These are phyloP conservation scores for Salix arbutifolia DNA, from an alignment of 345 rosid genomes.

Conservation along the genomic window DNA sequence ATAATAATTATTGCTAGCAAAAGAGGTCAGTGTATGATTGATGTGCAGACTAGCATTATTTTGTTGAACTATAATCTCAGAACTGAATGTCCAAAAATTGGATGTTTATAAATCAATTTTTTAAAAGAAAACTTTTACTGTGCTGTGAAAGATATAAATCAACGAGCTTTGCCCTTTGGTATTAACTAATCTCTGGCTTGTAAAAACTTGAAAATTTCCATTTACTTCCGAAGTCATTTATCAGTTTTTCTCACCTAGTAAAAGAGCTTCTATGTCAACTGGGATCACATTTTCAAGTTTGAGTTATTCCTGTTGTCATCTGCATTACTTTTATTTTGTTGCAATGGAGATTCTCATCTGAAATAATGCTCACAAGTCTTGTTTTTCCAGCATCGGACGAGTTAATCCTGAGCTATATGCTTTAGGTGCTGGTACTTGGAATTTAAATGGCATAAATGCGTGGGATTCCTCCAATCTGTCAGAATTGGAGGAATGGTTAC, in stretches of 20 bases:
- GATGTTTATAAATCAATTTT: neutral
- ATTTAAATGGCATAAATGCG: constrained; percentile 26
- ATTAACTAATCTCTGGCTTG: neutral
- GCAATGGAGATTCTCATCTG: neutral
- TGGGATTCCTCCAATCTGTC: constrained; percentile 26
- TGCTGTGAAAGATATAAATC: too few species aligned
- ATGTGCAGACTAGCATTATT: neutral
- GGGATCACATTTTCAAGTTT: neutral
- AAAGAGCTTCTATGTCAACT: neutral
- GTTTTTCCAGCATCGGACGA: constrained; percentile 65
- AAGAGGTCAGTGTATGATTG: neutral
- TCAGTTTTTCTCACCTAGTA: neutral
- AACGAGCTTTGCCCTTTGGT: neutral
- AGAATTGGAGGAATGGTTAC: constrained; percentile 48
- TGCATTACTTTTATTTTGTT: neutral
- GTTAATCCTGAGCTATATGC: constrained; percentile 91
- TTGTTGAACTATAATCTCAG: neutral
- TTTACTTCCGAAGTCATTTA: neutral
- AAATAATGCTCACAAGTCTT: neutral
- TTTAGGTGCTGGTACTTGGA: constrained; percentile 61
- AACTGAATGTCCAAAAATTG: neutral
- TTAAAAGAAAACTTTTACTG: neutral
- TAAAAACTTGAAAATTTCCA: neutral
- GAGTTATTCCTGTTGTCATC: neutral
- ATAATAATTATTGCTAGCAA: neutral